Evolutionary conservation across 306 rosid species (phyloP).

Genomic region (Vigna reflexopilosa): DNA sequence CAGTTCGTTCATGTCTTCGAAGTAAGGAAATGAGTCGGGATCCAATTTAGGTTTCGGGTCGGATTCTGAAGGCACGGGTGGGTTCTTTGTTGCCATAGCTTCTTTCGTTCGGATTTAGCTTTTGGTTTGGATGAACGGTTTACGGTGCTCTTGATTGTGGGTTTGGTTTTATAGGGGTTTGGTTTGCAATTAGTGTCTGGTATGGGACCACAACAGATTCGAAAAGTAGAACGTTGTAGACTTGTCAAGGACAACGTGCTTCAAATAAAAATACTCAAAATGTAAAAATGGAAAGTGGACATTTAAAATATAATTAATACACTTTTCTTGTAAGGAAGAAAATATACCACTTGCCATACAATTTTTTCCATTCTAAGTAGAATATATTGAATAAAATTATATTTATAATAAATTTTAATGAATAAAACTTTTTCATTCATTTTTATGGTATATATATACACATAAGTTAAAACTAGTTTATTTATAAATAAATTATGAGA

Average conservation of each 20-base stretch:
- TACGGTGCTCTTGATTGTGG: not conserved
- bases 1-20: constrained; percentile 57
- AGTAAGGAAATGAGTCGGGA: constrained; percentile 16
- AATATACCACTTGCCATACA: too few species aligned
- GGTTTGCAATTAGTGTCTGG: not conserved
- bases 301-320: too few species aligned
- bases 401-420: too few species aligned
- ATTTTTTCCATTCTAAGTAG: too few species aligned
- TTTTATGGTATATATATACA: too few species aligned
- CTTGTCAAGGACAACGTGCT: not conserved
- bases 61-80: not conserved
- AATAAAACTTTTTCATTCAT: too few species aligned
- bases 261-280: too few species aligned
- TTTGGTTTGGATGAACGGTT: not conserved
- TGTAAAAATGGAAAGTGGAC: too few species aligned
- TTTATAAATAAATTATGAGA: too few species aligned
- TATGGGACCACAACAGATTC: not conserved
- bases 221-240: not conserved
- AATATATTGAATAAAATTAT: too few species aligned
- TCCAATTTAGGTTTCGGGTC: constrained; percentile 31
- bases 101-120: not conserved
- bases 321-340: too few species aligned
- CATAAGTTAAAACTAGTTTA: too few species aligned
- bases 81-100: constrained; percentile 32
- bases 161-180: not conserved